phyloP scores from a whole-genome alignment of 1,284 basidiomycete species.

The Peniophora sp. region DNA sequence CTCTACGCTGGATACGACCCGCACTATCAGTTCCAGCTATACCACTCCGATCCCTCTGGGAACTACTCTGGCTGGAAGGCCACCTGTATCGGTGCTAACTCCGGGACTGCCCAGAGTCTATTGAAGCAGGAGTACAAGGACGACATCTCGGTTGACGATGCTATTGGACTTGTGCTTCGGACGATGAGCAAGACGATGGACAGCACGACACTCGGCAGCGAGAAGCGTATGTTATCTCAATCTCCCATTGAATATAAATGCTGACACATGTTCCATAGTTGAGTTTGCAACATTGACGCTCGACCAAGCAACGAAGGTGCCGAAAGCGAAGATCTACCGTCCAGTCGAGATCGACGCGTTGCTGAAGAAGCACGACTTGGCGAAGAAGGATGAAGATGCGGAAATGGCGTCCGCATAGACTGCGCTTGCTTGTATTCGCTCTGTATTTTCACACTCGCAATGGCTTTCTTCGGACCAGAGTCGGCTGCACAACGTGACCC shows the following conservation, averaged over 20 bases:
- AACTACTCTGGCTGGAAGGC: slow-evolving; percentile 99
- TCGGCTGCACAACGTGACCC: not conserved
- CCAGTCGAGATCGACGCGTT: slow-evolving; percentile 88
- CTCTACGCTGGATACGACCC: slow-evolving; percentile 96
- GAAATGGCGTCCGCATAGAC: slow-evolving; percentile 50
- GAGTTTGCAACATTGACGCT: slow-evolving; percentile 94
- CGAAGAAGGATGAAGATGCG: slow-evolving; percentile 76
- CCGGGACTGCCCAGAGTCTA: slow-evolving; percentile 88
- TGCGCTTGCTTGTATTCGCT: not conserved
- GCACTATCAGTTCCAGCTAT: slow-evolving; percentile 94
- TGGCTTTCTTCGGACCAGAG: not conserved
- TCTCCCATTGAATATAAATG: slow-evolving; percentile 2
- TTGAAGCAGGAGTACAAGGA: slow-evolving; percentile 99
- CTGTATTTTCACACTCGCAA: slow-evolving; percentile 6
- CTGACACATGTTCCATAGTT: slow-evolving; percentile 41
- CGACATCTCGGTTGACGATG: slow-evolving; percentile 84
- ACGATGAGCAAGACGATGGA: slow-evolving; percentile 99
- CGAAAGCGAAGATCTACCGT: slow-evolving; percentile 88
- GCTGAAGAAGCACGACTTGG: slow-evolving; percentile 77
- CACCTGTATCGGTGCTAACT: slow-evolving; percentile 96
- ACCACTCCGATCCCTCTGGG: slow-evolving; percentile 97
- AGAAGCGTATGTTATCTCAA: slow-evolving; percentile 68
- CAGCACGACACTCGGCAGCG: slow-evolving; percentile 90
- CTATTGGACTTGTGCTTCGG: slow-evolving; percentile 85
- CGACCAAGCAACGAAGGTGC: slow-evolving; percentile 69